phyloP scores from a whole-genome alignment of 164 flowering plant genomes.

The Liquidambar formosana region DNA sequence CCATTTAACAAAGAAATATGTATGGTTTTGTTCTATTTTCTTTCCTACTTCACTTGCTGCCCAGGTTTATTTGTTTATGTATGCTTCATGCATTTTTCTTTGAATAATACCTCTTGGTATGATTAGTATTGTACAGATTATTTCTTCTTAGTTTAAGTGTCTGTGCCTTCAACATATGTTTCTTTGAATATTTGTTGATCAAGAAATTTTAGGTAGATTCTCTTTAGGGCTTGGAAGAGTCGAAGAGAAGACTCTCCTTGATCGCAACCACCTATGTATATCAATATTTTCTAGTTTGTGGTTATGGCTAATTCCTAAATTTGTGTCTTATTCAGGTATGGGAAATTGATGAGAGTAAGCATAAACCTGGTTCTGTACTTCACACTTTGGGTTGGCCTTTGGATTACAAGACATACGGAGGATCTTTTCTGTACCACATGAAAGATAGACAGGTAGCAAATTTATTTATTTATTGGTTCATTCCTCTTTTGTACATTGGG shows the following conservation, averaged over 20 bases:
- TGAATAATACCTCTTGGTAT: no score
- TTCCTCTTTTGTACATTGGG: no score
- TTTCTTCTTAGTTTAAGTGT: no score
- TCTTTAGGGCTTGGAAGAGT: neutral
- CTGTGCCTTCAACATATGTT: neutral
- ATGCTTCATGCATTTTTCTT: neutral
- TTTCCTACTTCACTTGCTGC: neutral
- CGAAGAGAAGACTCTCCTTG: neutral
- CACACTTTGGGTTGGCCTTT: conserved; percentile 98
- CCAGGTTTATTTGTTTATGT: neutral
- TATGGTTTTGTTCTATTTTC: no score
- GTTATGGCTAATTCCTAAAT: conserved; percentile 8
- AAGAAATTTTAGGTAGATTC: neutral
- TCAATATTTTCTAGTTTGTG: neutral
- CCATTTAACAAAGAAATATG: no score
- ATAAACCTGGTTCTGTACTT: conserved; percentile 78
- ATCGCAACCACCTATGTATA: neutral
- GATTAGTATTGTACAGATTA: no score
- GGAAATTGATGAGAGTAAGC: conserved; percentile 84
- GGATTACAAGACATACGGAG: conserved; percentile 91
- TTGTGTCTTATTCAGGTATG: conserved; percentile 63
- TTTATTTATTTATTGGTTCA: neutral
- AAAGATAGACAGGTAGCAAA: conserved; percentile 74
- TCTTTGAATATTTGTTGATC: neutral
- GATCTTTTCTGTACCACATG: conserved; percentile 97